A percentile compares a stretch with the other conserved stretches of the same genome.
Evolutionary conservation across 192 early-diverging fungal genomes (phyloP).

Genomic region (Backusella morwellensis): DNA sequence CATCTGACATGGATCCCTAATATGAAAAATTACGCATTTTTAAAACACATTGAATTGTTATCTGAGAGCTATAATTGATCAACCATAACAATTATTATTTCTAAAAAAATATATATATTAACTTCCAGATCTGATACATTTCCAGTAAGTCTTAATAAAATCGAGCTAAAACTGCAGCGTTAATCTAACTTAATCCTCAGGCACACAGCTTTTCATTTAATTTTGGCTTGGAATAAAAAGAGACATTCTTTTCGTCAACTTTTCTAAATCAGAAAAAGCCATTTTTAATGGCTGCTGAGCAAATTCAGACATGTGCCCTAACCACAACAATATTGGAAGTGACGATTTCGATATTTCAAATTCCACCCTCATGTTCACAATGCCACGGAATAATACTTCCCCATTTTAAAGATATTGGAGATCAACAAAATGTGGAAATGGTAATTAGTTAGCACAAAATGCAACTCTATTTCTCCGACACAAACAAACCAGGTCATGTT

Average conservation of each 20-base stretch:
- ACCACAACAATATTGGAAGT: background rate
- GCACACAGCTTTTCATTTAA: background rate
- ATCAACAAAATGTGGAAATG: slow-evolving; percentile 6
- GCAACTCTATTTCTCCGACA: background rate
- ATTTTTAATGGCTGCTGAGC: background rate
- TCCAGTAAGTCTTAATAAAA: background rate
- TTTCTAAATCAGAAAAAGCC: background rate
- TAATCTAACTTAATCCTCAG: background rate
- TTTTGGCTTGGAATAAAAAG: background rate
- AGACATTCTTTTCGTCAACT: background rate
- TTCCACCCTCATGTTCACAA: background rate
- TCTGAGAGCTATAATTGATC: background rate
- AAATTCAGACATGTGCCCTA: background rate
- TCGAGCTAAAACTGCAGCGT: background rate
- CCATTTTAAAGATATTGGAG: background rate
- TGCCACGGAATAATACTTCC: background rate
- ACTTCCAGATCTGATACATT: slow-evolving; percentile 2
- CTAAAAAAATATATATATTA: background rate
- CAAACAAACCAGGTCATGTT: background rate
- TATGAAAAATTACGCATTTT: background rate
- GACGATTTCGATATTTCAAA: background rate
- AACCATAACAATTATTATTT: background rate
- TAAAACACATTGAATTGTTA: background rate
- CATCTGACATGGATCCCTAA: background rate
- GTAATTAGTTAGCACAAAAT: background rate